Evolutionary conservation across 805 yeast species (phyloP).

Genomic region (Limtongozyma cylindracea): DNA sequence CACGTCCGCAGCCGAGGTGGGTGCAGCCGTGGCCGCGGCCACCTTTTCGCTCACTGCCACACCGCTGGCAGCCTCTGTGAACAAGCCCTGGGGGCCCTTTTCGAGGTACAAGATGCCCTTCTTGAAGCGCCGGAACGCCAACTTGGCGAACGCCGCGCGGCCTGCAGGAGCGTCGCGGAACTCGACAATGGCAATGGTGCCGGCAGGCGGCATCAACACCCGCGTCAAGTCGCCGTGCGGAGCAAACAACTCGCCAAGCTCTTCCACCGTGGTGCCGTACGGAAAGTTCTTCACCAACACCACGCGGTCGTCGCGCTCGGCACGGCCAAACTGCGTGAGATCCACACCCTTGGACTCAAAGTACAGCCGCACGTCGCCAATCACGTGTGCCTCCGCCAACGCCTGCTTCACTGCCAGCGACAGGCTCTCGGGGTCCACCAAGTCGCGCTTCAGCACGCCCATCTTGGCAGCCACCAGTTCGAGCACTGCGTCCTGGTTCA

Average conservation of each 20-base stretch:
- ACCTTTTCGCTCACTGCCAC: slow-evolving; percentile 9
- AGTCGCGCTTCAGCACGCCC: slow-evolving; percentile 62
- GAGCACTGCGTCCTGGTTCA: slow-evolving; percentile 80
- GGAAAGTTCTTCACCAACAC: slow-evolving; percentile 82
- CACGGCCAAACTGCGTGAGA: slow-evolving; percentile 36
- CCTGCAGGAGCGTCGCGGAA: slow-evolving; percentile 65
- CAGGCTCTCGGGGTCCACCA: slow-evolving; percentile 71
- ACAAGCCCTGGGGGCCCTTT: slow-evolving; percentile 75
- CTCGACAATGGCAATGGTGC: slow-evolving; percentile 86
- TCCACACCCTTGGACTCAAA: slow-evolving; percentile 77
- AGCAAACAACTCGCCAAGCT: slow-evolving; percentile 58
- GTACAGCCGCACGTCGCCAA: slow-evolving; percentile 72
- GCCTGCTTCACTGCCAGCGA: slow-evolving; percentile 91
- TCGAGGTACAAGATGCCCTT: slow-evolving; percentile 75
- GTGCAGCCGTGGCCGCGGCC: slow-evolving; percentile 10
- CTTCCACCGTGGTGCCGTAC: slow-evolving; percentile 59
- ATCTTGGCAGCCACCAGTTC: slow-evolving; percentile 69
- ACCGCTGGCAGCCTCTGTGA: slow-evolving; percentile 27
- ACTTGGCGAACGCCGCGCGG: slow-evolving; percentile 68
- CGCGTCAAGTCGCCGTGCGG: slow-evolving; percentile 62
- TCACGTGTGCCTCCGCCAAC: slow-evolving; percentile 86
- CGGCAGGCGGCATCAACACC: slow-evolving; percentile 84
- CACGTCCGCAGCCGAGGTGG: slow-evolving; percentile 17
- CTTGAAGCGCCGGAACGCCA: slow-evolving; percentile 73
- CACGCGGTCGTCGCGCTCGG: slow-evolving; percentile 56